phyloP scores from a whole-genome alignment of 305 asterid species.

The Fraxinus sp. region DNA sequence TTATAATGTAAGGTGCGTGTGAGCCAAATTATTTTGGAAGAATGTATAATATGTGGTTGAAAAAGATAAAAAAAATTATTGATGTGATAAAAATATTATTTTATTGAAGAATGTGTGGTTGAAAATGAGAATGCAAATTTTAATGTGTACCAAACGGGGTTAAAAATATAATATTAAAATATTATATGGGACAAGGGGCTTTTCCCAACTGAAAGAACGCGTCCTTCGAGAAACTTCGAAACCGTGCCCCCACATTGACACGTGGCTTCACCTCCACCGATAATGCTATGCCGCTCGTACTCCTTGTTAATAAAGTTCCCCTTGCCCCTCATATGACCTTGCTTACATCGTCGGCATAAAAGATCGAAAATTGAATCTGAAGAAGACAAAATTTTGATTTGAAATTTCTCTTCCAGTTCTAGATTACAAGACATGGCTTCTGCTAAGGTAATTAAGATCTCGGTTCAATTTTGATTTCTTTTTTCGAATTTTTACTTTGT shows the following conservation, averaged over 20 bases:
- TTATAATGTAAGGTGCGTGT: too few relatives aligned
- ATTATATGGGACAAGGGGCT: too few relatives aligned
- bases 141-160: too few relatives aligned
- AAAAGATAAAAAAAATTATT: too few relatives aligned
- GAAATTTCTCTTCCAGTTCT: not conserved
- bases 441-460: slow-evolving; percentile 30
- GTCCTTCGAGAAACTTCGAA: not conserved
- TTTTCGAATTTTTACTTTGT: not conserved
- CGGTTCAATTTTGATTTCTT: not conserved
- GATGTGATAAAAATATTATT: too few relatives aligned
- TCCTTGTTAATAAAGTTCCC: not conserved
- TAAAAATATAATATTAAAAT: too few relatives aligned
- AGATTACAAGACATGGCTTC: slow-evolving; percentile 33
- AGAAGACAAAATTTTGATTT: not conserved
- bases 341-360: not conserved
- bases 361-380: not conserved
- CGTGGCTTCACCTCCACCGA: slow-evolving; percentile 31
- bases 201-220: not conserved
- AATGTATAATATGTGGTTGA: too few relatives aligned
- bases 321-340: not conserved
- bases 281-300: not conserved
- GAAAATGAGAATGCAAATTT: too few relatives aligned
- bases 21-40: too few relatives aligned
- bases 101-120: too few relatives aligned
- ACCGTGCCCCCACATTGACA: slow-evolving; percentile 18